Evolutionary conservation across 306 rosid genomes (phyloP).

Genomic region (Aeschynomene evenia): DNA sequence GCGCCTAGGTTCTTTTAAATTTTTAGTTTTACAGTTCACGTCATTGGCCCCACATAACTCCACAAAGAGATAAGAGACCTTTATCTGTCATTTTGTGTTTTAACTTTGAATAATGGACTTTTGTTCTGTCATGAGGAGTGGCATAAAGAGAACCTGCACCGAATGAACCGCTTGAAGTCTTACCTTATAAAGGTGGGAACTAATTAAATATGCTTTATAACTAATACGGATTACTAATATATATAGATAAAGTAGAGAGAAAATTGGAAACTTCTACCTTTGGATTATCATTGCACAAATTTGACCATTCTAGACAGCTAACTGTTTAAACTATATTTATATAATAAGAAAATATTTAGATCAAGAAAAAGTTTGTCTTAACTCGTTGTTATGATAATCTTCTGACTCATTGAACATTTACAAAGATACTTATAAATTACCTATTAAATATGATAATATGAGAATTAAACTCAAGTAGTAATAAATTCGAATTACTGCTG

Average conservation of each 20-base stretch:
- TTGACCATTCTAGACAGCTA: conserved; percentile 16
- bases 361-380: too few relatives aligned
- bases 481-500: too few relatives aligned
- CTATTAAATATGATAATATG: too few relatives aligned
- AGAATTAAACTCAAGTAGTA: too few relatives aligned
- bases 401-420: too few relatives aligned
- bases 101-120: conserved; percentile 12
- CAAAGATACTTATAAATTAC: too few relatives aligned
- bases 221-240: neutral
- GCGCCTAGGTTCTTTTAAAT: neutral
- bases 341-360: too few relatives aligned
- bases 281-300: neutral
- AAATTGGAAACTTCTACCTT: conserved; percentile 11
- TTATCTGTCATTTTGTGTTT: conserved; percentile 3
- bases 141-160: conserved; percentile 30
- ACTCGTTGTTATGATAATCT: too few relatives aligned
- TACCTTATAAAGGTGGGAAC: conserved; percentile 23
- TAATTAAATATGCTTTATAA: neutral
- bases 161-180: conserved; percentile 26
- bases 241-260: neutral
- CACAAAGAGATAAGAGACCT: neutral
- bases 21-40: neutral
- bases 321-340: neutral
- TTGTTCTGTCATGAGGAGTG: conserved; percentile 16
- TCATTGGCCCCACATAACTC: conserved; percentile 31